Conservation (phyloP, 305 asterid genomes). For the Rubia tinctorum region DNA sequence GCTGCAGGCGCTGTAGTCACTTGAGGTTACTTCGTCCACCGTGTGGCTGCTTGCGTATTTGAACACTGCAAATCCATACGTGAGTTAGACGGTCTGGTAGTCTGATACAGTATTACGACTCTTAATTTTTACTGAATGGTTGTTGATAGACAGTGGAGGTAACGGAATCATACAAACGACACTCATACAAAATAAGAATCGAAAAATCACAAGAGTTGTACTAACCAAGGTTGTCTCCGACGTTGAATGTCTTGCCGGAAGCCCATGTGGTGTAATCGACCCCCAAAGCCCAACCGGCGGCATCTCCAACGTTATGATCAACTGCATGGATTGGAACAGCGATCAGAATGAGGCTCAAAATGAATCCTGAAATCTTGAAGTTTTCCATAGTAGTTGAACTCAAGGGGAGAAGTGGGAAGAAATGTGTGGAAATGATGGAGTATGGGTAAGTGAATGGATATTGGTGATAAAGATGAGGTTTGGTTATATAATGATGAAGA, state of each 20-base stretch:
- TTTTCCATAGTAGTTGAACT: conserved; percentile 32
- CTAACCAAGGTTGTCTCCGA: conserved; percentile 83
- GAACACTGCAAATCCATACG: conserved; percentile 45
- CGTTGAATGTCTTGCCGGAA: conserved; percentile 43
- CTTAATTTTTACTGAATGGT: too few species aligned
- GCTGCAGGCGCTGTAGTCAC: conserved; percentile 63
- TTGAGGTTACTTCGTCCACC: conserved; percentile 62
- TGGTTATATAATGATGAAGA: conserved; percentile 35
- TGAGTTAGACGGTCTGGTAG: too few species aligned
- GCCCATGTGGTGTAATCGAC: conserved; percentile 64
- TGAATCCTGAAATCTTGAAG: conserved; percentile 1
- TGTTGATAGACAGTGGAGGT: too few species aligned
- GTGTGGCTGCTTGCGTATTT: conserved; percentile 65
- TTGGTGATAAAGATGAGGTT: conserved; percentile 15
- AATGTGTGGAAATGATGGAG: neutral
- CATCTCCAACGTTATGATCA: conserved; percentile 60
- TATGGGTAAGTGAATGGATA: neutral
- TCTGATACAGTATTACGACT: too few species aligned
- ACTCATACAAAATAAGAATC: too few species aligned
- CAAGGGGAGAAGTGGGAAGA: neutral
- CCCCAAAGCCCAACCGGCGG: conserved; percentile 65
- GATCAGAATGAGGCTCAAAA: conserved; percentile 23
- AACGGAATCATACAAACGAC: too few species aligned
- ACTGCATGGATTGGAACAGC: conserved; percentile 37
- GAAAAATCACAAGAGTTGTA: conserved; percentile 12